phyloP scores from a whole-genome alignment of 768 basidiomycete species.

The Pulveroboletus sp. region DNA sequence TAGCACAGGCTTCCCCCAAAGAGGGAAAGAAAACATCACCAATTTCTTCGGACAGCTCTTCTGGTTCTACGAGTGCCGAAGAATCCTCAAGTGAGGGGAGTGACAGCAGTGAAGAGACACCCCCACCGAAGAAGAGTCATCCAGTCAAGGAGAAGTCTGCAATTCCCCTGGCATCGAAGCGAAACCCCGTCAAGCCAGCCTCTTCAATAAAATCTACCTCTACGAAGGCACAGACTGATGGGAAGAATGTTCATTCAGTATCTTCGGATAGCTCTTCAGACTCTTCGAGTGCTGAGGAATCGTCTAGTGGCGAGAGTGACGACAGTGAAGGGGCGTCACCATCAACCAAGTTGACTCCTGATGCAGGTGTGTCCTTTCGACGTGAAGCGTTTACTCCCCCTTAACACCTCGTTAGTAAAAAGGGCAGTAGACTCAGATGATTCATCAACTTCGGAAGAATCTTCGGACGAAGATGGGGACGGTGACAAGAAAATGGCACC shows the following conservation, averaged over 20 bases:
- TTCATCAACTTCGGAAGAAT: slow-evolving; percentile 2
- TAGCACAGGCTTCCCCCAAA: slow-evolving; percentile 14
- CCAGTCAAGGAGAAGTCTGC: too few relatives aligned
- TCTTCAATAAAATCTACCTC: too few relatives aligned
- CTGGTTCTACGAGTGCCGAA: slow-evolving; percentile 18
- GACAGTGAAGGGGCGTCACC: slow-evolving; percentile 13
- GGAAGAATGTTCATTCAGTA: too few relatives aligned
- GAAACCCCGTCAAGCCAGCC: too few relatives aligned
- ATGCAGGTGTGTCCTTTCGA: slow-evolving; percentile 21
- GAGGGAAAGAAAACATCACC: background rate
- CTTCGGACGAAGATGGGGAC: slow-evolving; percentile 1
- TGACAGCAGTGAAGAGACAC: background rate
- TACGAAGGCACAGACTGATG: too few relatives aligned
- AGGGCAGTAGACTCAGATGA: background rate
- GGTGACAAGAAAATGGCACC: background rate
- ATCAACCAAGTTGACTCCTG: slow-evolving; percentile 40
- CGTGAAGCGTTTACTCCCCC: background rate
- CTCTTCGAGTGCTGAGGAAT: slow-evolving; percentile 12
- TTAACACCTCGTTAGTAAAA: background rate
- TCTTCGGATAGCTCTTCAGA: slow-evolving; percentile 2
- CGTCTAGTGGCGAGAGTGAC: slow-evolving; percentile 5
- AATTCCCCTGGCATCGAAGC: too few relatives aligned
- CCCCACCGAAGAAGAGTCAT: background rate
- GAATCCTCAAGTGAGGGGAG: slow-evolving; percentile 8
- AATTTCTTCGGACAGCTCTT: slow-evolving; percentile 6